phyloP scores from a whole-genome alignment of 179 eudicot species.

The Sideroxylon spinosum region DNA sequence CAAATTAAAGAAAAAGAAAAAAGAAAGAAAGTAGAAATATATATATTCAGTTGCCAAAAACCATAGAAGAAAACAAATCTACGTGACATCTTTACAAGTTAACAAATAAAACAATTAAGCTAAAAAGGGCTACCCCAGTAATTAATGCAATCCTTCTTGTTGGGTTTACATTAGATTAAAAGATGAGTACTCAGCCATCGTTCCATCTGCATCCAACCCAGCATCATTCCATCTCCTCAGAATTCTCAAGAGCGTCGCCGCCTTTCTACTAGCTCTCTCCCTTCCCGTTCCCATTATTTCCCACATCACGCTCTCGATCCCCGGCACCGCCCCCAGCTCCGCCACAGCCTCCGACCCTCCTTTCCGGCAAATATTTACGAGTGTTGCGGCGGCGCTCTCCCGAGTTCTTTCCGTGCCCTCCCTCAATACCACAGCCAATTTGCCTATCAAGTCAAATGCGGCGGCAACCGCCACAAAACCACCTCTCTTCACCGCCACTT shows the following conservation, averaged over 20 bases:
- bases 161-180: constrained; percentile 5
- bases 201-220: constrained; percentile 35
- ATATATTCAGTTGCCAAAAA: too few species aligned
- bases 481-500: constrained; percentile 70
- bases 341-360: constrained; percentile 76
- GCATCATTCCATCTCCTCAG: constrained; percentile 77
- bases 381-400: constrained; percentile 72
- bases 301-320: constrained; percentile 75
- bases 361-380: constrained; percentile 70
- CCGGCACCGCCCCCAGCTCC: constrained; percentile 49
- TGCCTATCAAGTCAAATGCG: constrained; percentile 38
- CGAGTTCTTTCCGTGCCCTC: constrained; percentile 61
- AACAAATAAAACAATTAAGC: too few species aligned
- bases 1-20: too few species aligned
- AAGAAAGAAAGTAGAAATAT: too few species aligned
- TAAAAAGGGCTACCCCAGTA: constrained; percentile 24
- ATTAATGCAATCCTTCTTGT: constrained; percentile 32
- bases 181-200: constrained; percentile 16
- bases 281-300: constrained; percentile 75
- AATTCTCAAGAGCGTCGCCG: constrained; percentile 70
- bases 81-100: not conserved
- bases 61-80: too few species aligned
- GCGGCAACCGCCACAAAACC: constrained; percentile 62
- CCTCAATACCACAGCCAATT: constrained; percentile 44
- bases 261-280: constrained; percentile 65